Base-by-base conservation (phyloP, 2,329 filamentous ascomycete genomes). In the Diplocarpon rosae region DNA sequence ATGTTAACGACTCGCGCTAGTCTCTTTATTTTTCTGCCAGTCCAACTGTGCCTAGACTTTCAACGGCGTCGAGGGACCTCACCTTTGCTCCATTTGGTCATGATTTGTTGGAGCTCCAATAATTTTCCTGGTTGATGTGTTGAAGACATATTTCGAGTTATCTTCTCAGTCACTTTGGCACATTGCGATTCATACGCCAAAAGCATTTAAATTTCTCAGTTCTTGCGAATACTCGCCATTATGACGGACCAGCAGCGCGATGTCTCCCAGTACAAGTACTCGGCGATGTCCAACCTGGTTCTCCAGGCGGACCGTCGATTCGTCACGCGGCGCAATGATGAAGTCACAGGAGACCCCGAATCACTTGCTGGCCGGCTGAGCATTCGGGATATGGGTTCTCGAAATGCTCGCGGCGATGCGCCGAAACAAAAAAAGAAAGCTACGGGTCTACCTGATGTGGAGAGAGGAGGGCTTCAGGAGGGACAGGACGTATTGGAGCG, bases 201-300 rank as follows among this genome's bases (percentile, higher is more conserved):
- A 28, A 32, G 24, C 24, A 30, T 33, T 14, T 37, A 24, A 44
- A 29, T 20, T 17, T 38, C 40, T 29, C 16, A 41, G 46, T 45
- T 46, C 47, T 42, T 32, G 16, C 41, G 42, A 14, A 48, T 47
- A 36, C 50, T 32, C 45, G 41, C 53, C 53, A 63, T 52, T 43
- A 89, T 90, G 85, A 75, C 83, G 66, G 84, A 81, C 65, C 73
- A 78, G 65, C 72, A 81, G 61, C 78, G 77, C 67, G 79, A 92
- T 83, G 85, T 94, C 61, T 89, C 87, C 67, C 89, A 95, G 69
- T 95, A 94, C 77, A 95, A 95, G 69, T 95, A 95, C 78, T 88
- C 88, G 80, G 88, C 86, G 66, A 96, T 98, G 92, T 98, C 92
- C 71, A 98, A 98, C 80, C 83, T 98, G 87, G 92, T 98, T 64